phyloP scores from a whole-genome alignment of 140 eudicot genomes.

The Senecio squalidus region DNA sequence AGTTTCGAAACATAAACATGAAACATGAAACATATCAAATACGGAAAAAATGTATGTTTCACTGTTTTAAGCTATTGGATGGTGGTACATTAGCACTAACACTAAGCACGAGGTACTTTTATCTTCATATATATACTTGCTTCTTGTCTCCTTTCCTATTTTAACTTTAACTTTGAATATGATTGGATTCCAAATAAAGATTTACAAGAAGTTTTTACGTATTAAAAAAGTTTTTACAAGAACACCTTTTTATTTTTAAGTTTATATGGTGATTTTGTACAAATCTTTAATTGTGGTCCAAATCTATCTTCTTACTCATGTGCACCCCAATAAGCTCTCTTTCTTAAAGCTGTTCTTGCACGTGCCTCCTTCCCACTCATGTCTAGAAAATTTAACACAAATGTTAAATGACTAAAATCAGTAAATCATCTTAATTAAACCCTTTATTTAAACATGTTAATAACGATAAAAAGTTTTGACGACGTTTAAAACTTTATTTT shows the following conservation, averaged over 20 bases:
- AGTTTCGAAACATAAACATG: no score
- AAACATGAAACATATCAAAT: not conserved
- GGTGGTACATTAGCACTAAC: not conserved
- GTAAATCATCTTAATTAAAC: not conserved
- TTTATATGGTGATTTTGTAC: slow-evolving; percentile 18
- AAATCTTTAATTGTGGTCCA: slow-evolving; percentile 34
- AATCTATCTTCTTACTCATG: slow-evolving; percentile 27
- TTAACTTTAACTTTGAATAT: not conserved
- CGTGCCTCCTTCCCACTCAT: slow-evolving; percentile 39
- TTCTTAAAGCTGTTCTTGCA: slow-evolving; percentile 33
- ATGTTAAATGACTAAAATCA: no score
- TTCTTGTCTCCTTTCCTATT: not conserved
- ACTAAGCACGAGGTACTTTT: not conserved
- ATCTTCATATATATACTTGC: not conserved
- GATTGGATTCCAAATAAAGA: not conserved
- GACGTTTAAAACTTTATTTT: no score
- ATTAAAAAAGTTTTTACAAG: not conserved
- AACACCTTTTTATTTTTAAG: not conserved
- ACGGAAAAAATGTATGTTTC: not conserved
- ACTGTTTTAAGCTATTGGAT: not conserved
- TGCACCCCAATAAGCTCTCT: slow-evolving; percentile 34
- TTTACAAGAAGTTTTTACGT: not conserved
- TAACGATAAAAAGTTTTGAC: no score
- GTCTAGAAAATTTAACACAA: slow-evolving; percentile 17
- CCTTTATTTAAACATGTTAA: not conserved